Base-by-base conservation (phyloP, 345 rosid species). In the Aquilaria malaccensis region DNA sequence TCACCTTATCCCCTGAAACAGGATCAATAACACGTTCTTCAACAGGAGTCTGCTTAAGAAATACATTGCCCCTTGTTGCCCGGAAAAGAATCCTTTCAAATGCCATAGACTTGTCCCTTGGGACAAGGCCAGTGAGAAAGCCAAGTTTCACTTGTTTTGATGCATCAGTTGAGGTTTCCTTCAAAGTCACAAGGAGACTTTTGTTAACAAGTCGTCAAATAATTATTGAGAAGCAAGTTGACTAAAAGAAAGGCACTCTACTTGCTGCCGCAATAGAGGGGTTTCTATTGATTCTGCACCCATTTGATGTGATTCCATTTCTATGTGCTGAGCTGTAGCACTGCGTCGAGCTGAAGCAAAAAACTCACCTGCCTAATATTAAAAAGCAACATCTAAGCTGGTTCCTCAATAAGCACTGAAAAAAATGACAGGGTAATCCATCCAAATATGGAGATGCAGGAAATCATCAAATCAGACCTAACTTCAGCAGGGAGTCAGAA, bases 61-160 rank as follows among this genome's bases (percentile, higher is more conserved):
- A 81, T 60, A 90, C 87, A 76, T 90, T 90, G 31, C 95, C 99
- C 83, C 99, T 86, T 58, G 99, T 94, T 67, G 97, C 99, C 70
- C 95, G 95, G 73, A 90, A 90, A 63, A 94, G 70, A 70, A 94
- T 94, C 80, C 97, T 88, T 83, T 94, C 97, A 76, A 86, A 94
- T 62, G 89, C 83, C 91, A 94, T 52, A 52, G 97, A 85, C 73
- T 88, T 94, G 13, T 77, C 96, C 69, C 90, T 86, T 51, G 91
- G 91, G 68, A 94, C 99, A 67, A 94, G 86, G 59, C 99, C 97
- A 67, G 86, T 76, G 45, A 90, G 71, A 74, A 84, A 88, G 61
- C 97, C 99, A 76, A 88, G 74, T 74, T 94, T 90, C 48, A 90
- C 81, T 84, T 90, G 96, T 83, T 94, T 94, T 53, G 93, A 81